Evolutionary conservation across 176 grass and related monocot genomes (phyloP), one percentile per base, ranked within the genome.

Genomic region (Oryza nivara): DNA sequence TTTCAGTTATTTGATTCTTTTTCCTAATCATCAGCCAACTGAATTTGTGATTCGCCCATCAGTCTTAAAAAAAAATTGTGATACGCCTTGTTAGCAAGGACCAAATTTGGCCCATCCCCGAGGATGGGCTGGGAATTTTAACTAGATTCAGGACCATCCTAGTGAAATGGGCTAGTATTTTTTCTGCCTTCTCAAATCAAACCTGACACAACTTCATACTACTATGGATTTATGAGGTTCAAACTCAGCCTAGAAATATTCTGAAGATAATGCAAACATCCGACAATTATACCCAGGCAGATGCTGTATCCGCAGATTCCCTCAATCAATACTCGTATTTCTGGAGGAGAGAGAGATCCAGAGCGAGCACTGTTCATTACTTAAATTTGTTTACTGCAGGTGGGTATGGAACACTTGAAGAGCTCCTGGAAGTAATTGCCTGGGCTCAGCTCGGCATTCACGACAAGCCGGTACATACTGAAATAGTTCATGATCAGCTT

Each of bases 381-480:
- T 58, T n/a, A 19, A 13, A 46, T 23, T 47, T 4, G 47, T 17
- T 44, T n/a, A 58, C 35, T 80, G n/a, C 75, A 94, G 92, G 92
- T 8, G 92, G 90, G 0, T 94, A 90, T 14, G 92, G 92, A 66
- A 94, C 92, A n/a, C 90, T 94, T 19, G 92, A 92, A 67, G 92
- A 94, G 72, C 83, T 94, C 10, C 74, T 94, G 7, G 92, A 92
- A 76, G 87, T 94, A 20, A 92, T 94, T 22, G 82, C 90, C 4
- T 94, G 90, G 92, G 88, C 90, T 51, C 90, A 94, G 68, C 88
- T 94, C 54, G 92, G 92, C 77, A 94, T 94, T 22, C 92, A 94
- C 66, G 77, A 88, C 19, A 94, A 94, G 74, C 92, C 90, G 75
- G 92, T 94, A 83, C 49, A 52, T 52, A 73, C n/a, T 63, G 0